Base-by-base conservation (phyloP, 108 stramenopile species). In the Nitzschia sp. region DNA sequence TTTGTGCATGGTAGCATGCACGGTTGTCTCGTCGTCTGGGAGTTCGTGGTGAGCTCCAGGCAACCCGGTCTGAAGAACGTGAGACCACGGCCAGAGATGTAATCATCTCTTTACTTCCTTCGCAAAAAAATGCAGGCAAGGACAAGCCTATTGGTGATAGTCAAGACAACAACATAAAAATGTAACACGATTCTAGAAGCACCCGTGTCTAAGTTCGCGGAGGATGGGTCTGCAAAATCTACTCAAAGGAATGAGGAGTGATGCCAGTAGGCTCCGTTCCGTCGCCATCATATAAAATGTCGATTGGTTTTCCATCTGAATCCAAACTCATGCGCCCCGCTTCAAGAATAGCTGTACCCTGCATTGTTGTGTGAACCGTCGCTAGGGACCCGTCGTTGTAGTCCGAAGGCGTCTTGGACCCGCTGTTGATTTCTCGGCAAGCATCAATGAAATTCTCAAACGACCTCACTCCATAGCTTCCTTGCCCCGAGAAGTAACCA, bases 321-420 rank as follows among this genome's bases (percentile, higher is more conserved):
- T 98, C 98, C 15, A 99, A 81, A 73, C 89, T 91, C 60, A 66
- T 84, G 32, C 98, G 76, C 1, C 99, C 99, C 0, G 99, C 99
- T 74, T 99, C 98, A 21, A 99, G 73, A 46, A 99, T 98, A 13
- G 99, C 99, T 15, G 99, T 99, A 2, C 98, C 98, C 66, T 95
- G 96, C 76, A 94, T 69, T 1, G 99, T 99, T 24, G 95, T 96
- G 36, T 86, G 80, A 6, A 97, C 95, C 2, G 97, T 97, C 3
- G 99, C 96, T 30, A 99, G 69, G 35, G 84, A 82, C 35, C 93
- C 95, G 78, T 95, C 85, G 73, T 99, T 84, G 75, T 80, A 98
- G 61, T 93, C 91, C 28, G 57, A 74, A 13, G 90, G 82, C 25
- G 71, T 84, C 29, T 63, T 81, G 15, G 36, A 48, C 19, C 97